Percentiles rank a stretch among this genome's conserved stretches.
phyloP scores from a whole-genome alignment of 148 eudicot genomes.

The Heliamphora exappendiculata region DNA sequence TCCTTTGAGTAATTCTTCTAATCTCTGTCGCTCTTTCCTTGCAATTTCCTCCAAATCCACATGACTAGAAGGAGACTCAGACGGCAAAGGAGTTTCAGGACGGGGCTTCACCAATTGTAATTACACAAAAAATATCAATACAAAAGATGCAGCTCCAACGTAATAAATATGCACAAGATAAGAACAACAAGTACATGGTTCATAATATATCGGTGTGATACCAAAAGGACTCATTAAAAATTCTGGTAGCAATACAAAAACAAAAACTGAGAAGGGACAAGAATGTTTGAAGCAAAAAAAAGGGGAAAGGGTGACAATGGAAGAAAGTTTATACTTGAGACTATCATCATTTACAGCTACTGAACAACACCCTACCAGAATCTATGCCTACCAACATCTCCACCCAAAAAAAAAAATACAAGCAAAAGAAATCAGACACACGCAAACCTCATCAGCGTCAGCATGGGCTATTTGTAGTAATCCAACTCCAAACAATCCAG shows the following conservation, averaged over 20 bases:
- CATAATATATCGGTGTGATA: not conserved
- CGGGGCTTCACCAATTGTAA: constrained; percentile 30
- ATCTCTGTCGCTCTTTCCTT: constrained; percentile 54
- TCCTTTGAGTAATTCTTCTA: constrained; percentile 68
- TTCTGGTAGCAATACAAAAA: not conserved
- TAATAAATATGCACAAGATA: not conserved
- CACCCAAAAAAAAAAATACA: not conserved
- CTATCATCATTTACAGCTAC: not conserved
- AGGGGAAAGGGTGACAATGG: not conserved
- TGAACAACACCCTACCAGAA: not conserved
- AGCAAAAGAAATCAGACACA: not conserved
- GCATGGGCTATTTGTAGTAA: constrained; percentile 56
- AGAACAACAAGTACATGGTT: not conserved
- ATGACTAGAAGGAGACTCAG: constrained; percentile 47
- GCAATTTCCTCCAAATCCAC: constrained; percentile 68
- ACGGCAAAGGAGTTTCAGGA: constrained; percentile 35
- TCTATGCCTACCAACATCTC: not conserved
- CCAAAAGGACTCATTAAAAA: not conserved
- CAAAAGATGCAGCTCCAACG: not conserved
- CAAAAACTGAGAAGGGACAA: not conserved
- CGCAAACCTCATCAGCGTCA: constrained; percentile 72
- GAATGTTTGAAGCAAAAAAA: not conserved
- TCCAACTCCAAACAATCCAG: constrained; percentile 69
- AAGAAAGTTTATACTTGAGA: not conserved
- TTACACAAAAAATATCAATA: constrained; percentile 10